These are phyloP conservation scores for Coemansia sp. DNA, from an alignment of 192 early-diverging fungal genomes.

Conservation along the genomic window DNA sequence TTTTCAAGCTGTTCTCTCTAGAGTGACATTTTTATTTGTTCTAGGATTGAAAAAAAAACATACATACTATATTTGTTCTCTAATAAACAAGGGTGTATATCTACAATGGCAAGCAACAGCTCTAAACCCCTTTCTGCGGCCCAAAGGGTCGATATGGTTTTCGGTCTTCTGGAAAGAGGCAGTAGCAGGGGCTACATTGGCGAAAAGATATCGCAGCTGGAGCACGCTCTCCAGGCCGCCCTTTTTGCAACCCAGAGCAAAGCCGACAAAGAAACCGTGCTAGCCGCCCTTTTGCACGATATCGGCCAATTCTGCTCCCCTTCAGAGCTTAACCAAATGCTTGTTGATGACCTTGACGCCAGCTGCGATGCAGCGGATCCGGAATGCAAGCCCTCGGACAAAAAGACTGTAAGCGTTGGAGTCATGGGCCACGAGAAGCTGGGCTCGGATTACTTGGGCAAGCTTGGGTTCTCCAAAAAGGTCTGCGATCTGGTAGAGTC, in stretches of 20 bases:
- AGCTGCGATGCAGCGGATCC: neutral
- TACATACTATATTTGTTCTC: too few species aligned
- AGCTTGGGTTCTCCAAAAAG: slow-evolving; percentile 56
- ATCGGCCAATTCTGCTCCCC: slow-evolving; percentile 59
- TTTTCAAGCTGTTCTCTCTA: too few species aligned
- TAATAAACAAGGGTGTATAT: too few species aligned
- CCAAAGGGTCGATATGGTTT: slow-evolving; percentile 36
- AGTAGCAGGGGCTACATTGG: slow-evolving; percentile 58
- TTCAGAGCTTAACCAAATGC: slow-evolving; percentile 51
- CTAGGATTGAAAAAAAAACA: too few species aligned
- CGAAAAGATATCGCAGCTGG: slow-evolving; percentile 57
- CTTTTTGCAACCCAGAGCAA: slow-evolving; percentile 38
- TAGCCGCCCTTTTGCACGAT: slow-evolving; percentile 59
- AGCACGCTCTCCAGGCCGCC: slow-evolving; percentile 58
- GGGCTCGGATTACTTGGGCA: slow-evolving; percentile 56
- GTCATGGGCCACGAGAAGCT: slow-evolving; percentile 56
- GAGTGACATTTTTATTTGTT: too few species aligned
- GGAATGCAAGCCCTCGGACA: neutral
- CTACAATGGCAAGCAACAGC: neutral
- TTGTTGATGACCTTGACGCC: slow-evolving; percentile 29
- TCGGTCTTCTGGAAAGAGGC: slow-evolving; percentile 51
- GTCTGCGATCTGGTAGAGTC: slow-evolving; percentile 55
- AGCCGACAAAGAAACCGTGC: slow-evolving; percentile 52
- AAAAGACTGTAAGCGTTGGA: slow-evolving; percentile 23
- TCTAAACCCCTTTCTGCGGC: slow-evolving; percentile 1